Evolutionary conservation across 345 rosid species (phyloP).

Genomic region (Eucalyptus urophylla): DNA sequence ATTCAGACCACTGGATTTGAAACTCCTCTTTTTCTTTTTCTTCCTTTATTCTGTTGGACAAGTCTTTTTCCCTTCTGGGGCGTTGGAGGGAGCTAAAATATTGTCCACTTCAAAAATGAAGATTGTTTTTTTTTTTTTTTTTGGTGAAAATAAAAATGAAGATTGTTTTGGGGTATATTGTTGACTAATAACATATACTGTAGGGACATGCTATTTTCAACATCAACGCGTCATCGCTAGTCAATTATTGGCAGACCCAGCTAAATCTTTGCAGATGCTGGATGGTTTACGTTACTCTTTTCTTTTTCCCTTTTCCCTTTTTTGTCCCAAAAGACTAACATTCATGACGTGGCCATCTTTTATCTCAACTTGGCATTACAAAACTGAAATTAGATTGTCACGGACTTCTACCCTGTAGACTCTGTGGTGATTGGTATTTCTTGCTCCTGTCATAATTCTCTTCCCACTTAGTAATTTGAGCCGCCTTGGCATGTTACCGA

Average conservation of each 20-base stretch:
- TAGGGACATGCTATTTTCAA: background rate
- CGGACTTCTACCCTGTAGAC: background rate
- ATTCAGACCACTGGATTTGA: background rate
- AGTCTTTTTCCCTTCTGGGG: background rate
- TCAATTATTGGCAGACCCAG: background rate
- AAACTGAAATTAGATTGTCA: background rate
- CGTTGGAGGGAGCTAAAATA: background rate
- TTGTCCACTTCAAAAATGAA: background rate
- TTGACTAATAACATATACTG: background rate
- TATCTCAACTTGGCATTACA: background rate
- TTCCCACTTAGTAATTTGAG: background rate
- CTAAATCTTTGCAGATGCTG: background rate
- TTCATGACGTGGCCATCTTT: background rate
- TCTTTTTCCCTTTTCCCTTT: background rate
- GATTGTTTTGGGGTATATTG: background rate
- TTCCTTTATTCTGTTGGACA: background rate
- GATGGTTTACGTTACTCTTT: background rate
- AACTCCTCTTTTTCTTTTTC: background rate
- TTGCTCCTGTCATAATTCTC: background rate
- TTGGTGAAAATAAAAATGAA: background rate
- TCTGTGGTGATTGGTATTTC: background rate
- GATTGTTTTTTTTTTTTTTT: background rate
- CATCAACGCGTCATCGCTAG: background rate
- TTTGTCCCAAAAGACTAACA: background rate
- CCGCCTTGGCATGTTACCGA: background rate